Evolutionary conservation across 192 early-diverging fungal genomes (phyloP).

Genomic region (Backusella australiensis): DNA sequence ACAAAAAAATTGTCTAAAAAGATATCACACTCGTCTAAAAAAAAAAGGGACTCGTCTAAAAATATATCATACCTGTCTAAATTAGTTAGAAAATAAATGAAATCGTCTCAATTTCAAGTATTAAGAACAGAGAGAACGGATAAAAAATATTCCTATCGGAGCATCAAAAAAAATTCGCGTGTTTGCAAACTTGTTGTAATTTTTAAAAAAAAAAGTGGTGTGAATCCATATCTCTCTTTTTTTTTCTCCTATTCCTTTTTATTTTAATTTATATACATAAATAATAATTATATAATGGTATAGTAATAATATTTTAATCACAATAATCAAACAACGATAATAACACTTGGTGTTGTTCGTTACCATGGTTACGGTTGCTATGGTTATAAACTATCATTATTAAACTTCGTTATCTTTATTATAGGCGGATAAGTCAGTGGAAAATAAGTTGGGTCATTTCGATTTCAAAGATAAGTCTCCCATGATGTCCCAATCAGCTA

Average conservation of each 20-base stretch:
- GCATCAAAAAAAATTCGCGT: not conserved
- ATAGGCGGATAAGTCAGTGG: constrained; percentile 29
- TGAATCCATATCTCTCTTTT: not conserved
- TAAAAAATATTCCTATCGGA: not conserved
- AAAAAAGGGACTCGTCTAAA: no score
- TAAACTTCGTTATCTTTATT: not conserved
- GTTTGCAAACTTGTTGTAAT: not conserved
- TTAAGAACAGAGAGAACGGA: no score
- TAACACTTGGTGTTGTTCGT: not conserved
- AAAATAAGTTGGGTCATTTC: not conserved
- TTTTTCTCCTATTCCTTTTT: not conserved
- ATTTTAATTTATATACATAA: not conserved
- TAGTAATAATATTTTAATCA: not conserved
- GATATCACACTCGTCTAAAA: no score
- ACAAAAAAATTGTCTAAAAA: no score
- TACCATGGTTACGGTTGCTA: not conserved
- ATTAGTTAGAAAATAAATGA: no score
- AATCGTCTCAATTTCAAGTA: no score
- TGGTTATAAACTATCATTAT: not conserved
- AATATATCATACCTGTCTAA: no score
- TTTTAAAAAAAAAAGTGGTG: not conserved
- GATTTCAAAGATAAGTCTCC: constrained; percentile 43
- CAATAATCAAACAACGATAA: not conserved
- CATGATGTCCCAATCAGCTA: constrained; percentile 55
- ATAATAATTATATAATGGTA: not conserved